Conservation (phyloP, 768 basidiomycete species). For the Porpolomopsis calyptriformis region DNA sequence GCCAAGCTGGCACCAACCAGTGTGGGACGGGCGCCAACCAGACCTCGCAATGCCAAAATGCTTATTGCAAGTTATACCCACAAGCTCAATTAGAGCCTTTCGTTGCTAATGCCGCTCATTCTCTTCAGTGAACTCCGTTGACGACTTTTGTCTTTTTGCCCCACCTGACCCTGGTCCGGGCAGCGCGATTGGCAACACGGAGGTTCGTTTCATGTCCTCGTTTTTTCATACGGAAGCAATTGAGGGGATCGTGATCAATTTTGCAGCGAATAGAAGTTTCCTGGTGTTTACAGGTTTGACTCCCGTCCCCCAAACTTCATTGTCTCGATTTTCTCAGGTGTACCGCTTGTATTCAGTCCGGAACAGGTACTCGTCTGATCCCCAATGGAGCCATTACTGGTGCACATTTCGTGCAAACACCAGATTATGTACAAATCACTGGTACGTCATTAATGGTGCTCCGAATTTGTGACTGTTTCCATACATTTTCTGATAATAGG, state of each 20-base stretch:
- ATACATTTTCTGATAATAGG: constrained; percentile 23
- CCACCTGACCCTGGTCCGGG: constrained; percentile 39
- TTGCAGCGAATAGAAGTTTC: constrained; percentile 29
- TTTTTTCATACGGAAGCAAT: background rate
- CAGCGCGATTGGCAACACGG: constrained; percentile 48
- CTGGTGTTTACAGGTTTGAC: constrained; percentile 32
- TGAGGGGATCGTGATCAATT: background rate
- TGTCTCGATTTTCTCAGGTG: constrained; percentile 1
- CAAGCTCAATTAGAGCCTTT: background rate
- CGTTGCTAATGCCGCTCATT: constrained; percentile 1
- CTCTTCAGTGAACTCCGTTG: constrained; percentile 43
- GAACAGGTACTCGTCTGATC: constrained; percentile 56
- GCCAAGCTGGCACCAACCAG: constrained; percentile 53
- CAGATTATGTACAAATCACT: constrained; percentile 65
- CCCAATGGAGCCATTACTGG: constrained; percentile 61
- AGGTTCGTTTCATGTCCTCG: constrained; percentile 29
- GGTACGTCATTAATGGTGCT: constrained; percentile 26
- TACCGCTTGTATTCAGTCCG: constrained; percentile 35
- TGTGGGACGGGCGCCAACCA: constrained; percentile 50
- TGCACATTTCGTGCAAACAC: constrained; percentile 60
- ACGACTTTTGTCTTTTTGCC: constrained; percentile 37
- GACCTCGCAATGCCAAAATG: constrained; percentile 57
- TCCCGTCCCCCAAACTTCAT: background rate
- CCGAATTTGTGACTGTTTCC: background rate
- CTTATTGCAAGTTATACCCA: constrained; percentile 37